A percentile compares a stretch with the other conserved stretches of the same genome.
phyloP scores from a whole-genome alignment of 1,284 basidiomycete genomes.

The Violaceomyces palustris region DNA sequence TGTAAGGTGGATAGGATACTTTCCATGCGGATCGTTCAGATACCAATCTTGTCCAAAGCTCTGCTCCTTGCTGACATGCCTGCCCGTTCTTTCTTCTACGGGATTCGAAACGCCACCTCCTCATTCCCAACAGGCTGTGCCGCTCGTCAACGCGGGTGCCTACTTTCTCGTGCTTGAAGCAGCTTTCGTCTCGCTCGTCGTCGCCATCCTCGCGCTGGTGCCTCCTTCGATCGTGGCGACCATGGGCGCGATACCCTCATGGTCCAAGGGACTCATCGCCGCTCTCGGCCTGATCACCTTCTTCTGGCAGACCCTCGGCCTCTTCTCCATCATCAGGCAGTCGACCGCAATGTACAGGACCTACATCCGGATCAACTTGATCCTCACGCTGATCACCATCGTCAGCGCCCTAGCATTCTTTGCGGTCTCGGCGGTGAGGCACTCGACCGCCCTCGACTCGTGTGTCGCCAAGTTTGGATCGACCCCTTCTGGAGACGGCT shows the following conservation, averaged over 20 bases:
- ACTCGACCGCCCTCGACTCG: conserved; percentile 19
- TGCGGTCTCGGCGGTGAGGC: conserved; percentile 31
- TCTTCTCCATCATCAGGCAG: conserved; percentile 34
- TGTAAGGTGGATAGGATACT: too few relatives aligned
- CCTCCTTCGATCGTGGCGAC: conserved; percentile 46
- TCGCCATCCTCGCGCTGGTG: conserved; percentile 40
- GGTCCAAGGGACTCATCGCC: conserved; percentile 41
- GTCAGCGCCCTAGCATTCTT: conserved; percentile 39
- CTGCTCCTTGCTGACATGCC: too few relatives aligned
- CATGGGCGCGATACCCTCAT: conserved; percentile 35
- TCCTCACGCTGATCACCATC: conserved; percentile 39
- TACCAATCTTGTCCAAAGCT: too few relatives aligned
- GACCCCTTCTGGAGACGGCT: conserved; percentile 3
- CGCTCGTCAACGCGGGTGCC: conserved; percentile 49
- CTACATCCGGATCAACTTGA: conserved; percentile 45
- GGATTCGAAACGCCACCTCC: too few relatives aligned
- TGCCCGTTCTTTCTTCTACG: too few relatives aligned
- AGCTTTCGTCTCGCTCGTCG: conserved; percentile 37
- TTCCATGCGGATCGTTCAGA: background rate
- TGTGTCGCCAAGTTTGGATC: conserved; percentile 34
- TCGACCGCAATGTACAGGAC: conserved; percentile 36
- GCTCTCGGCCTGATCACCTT: conserved; percentile 39
- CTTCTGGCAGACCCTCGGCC: conserved; percentile 44
- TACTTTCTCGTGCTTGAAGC: conserved; percentile 43
- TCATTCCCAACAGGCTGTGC: conserved; percentile 27